These are phyloP conservation scores for Arxiozyma telluris DNA, from an alignment of 1,139 yeast species.

Conservation along the genomic window DNA sequence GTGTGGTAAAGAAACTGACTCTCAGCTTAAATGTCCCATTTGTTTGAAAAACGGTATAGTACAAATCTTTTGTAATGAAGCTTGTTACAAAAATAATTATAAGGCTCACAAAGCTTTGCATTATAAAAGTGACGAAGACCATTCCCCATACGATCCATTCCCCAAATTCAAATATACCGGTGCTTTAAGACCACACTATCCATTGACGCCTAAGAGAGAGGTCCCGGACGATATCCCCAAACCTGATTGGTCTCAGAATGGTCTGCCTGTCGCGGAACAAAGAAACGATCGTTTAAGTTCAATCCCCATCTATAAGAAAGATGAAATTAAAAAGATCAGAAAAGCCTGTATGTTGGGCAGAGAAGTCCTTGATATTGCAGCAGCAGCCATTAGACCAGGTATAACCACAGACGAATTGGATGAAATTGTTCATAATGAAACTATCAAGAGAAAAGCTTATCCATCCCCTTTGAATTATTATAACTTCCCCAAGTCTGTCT, in stretches of 20 bases:
- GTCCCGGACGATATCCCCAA: conserved; percentile 62
- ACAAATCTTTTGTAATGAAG: conserved; percentile 71
- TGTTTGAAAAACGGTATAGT: conserved; percentile 66
- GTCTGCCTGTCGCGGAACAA: conserved; percentile 74
- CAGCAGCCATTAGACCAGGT: conserved; percentile 76
- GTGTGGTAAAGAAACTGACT: conserved; percentile 75
- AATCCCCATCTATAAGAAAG: conserved; percentile 52
- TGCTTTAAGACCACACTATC: conserved; percentile 66
- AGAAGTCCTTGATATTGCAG: conserved; percentile 81
- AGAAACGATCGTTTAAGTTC: conserved; percentile 59
- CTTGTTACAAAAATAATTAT: conserved; percentile 78
- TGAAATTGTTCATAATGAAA: conserved; percentile 75
- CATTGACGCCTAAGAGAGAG: conserved; percentile 60
- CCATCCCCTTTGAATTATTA: conserved; percentile 95
- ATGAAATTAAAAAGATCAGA: conserved; percentile 65
- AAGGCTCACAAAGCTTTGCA: conserved; percentile 45
- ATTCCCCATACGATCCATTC: conserved; percentile 69
- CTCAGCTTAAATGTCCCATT: conserved; percentile 80
- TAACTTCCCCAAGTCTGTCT: conserved; percentile 85
- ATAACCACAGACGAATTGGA: conserved; percentile 91
- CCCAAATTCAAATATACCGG: conserved; percentile 74
- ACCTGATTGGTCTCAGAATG: conserved; percentile 82
- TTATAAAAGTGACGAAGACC: conserved; percentile 33
- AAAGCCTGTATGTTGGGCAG: conserved; percentile 70
- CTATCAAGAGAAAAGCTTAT: conserved; percentile 80